A percentile compares a stretch with the other conserved stretches of the same genome.
These are phyloP conservation scores for Mucor lusitanicus DNA, from an alignment of 371 early-diverging fungal genomes.

Conservation along the genomic window DNA sequence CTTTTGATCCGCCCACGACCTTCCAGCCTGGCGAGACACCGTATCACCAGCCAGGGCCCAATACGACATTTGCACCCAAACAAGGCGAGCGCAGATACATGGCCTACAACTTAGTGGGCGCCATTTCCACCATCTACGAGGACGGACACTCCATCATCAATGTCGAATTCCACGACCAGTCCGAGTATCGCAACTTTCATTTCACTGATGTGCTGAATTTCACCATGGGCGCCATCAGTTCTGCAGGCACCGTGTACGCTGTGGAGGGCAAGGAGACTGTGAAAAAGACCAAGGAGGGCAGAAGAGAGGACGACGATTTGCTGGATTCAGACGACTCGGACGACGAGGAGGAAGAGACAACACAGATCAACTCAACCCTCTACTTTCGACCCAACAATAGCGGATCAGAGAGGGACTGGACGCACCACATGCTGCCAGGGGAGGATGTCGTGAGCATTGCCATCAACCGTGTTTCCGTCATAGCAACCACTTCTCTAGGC, in stretches of 20 bases:
- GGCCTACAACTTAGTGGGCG: constrained; percentile 84
- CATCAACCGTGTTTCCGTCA: constrained; percentile 66
- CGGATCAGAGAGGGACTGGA: constrained; percentile 77
- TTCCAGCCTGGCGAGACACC: constrained; percentile 67
- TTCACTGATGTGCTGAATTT: constrained; percentile 79
- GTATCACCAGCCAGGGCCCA: constrained; percentile 24
- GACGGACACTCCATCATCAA: constrained; percentile 72
- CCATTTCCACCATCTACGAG: constrained; percentile 73
- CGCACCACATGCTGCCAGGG: constrained; percentile 57
- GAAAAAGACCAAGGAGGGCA: constrained; percentile 12
- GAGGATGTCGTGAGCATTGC: constrained; percentile 78
- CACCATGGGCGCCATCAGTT: constrained; percentile 72
- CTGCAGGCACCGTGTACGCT: constrained; percentile 79
- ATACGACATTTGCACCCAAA: constrained; percentile 31
- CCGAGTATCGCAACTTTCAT: constrained; percentile 72
- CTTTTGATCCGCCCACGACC: constrained; percentile 30
- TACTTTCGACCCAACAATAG: constrained; percentile 40
- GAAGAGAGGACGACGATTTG: constrained; percentile 24
- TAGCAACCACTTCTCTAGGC: constrained; percentile 74
- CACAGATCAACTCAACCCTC: constrained; percentile 53
- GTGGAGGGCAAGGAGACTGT: constrained; percentile 44
- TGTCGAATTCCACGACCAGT: constrained; percentile 87
- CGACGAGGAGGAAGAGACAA: constrained; percentile 16
- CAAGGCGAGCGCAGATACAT: constrained; percentile 67
- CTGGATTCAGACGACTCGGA: constrained; percentile 21